These are phyloP conservation scores for Dorcoceras hygrometricum DNA, from an alignment of 257 asterid species.

Conservation along the genomic window DNA sequence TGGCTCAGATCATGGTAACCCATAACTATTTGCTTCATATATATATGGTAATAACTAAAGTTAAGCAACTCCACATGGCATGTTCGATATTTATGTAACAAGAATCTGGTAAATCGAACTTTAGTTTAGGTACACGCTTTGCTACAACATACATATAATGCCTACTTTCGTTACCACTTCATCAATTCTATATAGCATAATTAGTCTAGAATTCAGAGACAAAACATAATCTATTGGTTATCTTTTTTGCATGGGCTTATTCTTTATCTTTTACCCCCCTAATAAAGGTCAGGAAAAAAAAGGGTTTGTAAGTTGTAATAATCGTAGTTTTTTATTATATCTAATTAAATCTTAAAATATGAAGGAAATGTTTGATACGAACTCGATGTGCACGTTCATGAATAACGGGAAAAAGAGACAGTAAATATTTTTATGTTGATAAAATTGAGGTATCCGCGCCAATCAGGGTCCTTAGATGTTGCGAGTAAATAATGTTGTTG, in stretches of 20 bases:
- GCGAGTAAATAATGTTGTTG: neutral
- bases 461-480: neutral
- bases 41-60: neutral
- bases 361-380: too few species aligned
- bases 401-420: neutral
- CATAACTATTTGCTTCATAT: slow-evolving; percentile 8
- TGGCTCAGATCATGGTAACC: slow-evolving; percentile 24
- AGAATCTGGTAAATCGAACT: neutral
- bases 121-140: neutral
- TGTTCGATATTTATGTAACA: neutral
- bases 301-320: too few species aligned
- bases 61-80: slow-evolving; percentile 17
- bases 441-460: neutral
- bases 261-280: too few species aligned
- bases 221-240: too few species aligned
- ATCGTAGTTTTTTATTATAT: too few species aligned
- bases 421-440: neutral
- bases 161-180: neutral
- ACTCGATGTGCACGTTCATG: neutral
- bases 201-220: too few species aligned
- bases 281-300: too few species aligned
- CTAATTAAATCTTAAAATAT: too few species aligned
- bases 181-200: neutral
- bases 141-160: neutral
- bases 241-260: too few species aligned